These are phyloP conservation scores for Athelia sp. DNA, from an alignment of 1,284 basidiomycete genomes.

Conservation along the genomic window DNA sequence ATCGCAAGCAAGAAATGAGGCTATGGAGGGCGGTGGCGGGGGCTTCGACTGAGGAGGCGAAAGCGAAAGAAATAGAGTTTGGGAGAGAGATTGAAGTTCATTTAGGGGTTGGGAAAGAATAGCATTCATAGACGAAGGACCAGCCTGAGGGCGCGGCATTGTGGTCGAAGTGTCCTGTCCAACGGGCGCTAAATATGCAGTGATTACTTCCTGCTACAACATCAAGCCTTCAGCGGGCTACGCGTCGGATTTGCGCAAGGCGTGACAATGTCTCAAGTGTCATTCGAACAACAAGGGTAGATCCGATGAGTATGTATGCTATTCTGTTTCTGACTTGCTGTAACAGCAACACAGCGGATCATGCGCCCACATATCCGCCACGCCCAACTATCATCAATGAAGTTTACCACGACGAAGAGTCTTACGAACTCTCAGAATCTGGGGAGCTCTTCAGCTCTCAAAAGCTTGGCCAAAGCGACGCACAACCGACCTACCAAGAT, in stretches of 20 bases:
- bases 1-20: constrained; percentile 59
- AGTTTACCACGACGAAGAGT: constrained; percentile 24
- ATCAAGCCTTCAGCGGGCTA: too few species aligned
- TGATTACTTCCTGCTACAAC: too few species aligned
- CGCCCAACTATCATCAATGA: background rate
- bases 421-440: constrained; percentile 38
- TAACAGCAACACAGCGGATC: background rate
- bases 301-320: too few species aligned
- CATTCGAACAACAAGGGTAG: too few species aligned
- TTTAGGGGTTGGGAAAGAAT: constrained; percentile 61
- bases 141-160: too few species aligned
- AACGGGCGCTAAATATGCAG: too few species aligned
- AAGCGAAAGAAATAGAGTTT: constrained; percentile 65
- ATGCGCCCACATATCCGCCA: background rate
- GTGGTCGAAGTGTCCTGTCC: too few species aligned
- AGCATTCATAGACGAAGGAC: constrained; percentile 40
- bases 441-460: constrained; percentile 22
- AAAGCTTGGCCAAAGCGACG: constrained; percentile 17
- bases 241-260: too few species aligned
- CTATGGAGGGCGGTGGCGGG: constrained; percentile 54
- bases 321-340: too few species aligned
- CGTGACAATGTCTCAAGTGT: too few species aligned
- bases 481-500: constrained; percentile 39
- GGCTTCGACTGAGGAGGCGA: constrained; percentile 60
- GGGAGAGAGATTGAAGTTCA: constrained; percentile 58